A percentile compares a stretch with the other conserved stretches of the same genome.
These are phyloP conservation scores for Russula compacta DNA, from an alignment of 768 basidiomycete species.

Conservation along the genomic window DNA sequence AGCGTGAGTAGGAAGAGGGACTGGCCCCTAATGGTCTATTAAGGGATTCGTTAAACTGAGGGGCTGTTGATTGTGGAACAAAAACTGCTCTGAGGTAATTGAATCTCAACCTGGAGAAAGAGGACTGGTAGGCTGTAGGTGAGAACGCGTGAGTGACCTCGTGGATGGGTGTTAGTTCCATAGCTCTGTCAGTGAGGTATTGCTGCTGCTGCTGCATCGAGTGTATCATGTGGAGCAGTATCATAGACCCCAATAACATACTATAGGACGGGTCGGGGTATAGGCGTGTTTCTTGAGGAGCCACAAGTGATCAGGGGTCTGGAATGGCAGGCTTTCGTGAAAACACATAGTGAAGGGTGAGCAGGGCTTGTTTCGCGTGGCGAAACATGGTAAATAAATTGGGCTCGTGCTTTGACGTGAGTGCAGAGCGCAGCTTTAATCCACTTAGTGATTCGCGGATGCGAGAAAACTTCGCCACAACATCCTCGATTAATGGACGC, in stretches of 20 bases:
- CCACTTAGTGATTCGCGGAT: conserved; percentile 23
- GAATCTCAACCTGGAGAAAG: too few relatives aligned
- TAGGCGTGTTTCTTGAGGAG: too few relatives aligned
- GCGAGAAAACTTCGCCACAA: conserved; percentile 26
- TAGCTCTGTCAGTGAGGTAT: too few relatives aligned
- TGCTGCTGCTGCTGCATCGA: too few relatives aligned
- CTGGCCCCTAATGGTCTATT: not conserved
- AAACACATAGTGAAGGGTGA: not conserved
- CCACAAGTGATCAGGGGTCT: not conserved
- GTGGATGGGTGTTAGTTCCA: too few relatives aligned
- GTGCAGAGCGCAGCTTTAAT: conserved; percentile 26
- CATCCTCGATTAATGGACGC: conserved; percentile 32
- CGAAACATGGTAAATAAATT: not conserved
- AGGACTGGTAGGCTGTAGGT: too few relatives aligned
- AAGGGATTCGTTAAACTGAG: too few relatives aligned
- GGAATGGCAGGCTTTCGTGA: not conserved
- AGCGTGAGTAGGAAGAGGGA: too few relatives aligned
- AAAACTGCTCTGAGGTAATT: too few relatives aligned
- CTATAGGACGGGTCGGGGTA: not conserved
- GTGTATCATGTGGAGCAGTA: too few relatives aligned
- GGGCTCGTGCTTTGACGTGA: not conserved
- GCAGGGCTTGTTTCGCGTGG: not conserved
- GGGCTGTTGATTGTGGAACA: too few relatives aligned
- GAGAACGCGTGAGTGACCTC: too few relatives aligned
- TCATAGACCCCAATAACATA: not conserved